Conservation (phyloP, 495 filamentous ascomycete species). For the Podospora didyma region DNA sequence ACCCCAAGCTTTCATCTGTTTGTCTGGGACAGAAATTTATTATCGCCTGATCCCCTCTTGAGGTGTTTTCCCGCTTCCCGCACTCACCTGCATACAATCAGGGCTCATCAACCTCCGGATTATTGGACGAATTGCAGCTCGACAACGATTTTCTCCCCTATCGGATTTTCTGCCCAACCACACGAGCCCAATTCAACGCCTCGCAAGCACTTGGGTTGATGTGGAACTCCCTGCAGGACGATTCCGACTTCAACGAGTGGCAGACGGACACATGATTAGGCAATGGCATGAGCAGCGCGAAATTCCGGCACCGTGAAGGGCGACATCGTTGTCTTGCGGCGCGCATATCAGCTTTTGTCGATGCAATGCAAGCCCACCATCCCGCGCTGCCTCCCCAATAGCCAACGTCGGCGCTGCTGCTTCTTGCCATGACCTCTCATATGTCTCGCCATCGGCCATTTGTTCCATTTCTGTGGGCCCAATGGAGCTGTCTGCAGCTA, state of each 20-base stretch:
- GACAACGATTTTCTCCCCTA: constrained; percentile 17
- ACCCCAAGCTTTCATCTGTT: no score
- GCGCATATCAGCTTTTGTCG: not conserved
- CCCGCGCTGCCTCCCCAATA: constrained; percentile 11
- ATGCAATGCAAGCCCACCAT: constrained; percentile 3
- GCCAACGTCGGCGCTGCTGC: constrained; percentile 5
- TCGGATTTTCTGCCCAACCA: constrained; percentile 25
- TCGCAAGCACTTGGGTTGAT: constrained; percentile 2
- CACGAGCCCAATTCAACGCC: constrained; percentile 12
- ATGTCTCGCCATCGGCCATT: constrained; percentile 1
- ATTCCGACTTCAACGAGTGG: constrained; percentile 18
- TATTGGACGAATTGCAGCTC: constrained; percentile 20
- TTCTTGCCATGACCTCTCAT: constrained; percentile 5
- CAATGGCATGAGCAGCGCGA: constrained; percentile 25
- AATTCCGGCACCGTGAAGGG: constrained; percentile 16
- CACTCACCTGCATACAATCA: not conserved
- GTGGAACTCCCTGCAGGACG: constrained; percentile 16
- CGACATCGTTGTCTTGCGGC: not conserved
- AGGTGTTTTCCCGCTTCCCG: not conserved
- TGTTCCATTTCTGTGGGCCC: constrained; percentile 1
- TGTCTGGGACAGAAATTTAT: no score
- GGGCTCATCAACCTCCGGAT: not conserved
- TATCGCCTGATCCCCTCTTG: not conserved
- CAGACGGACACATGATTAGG: constrained; percentile 26
- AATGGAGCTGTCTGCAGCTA: not conserved